These are phyloP conservation scores for Leccinum uliginosum DNA, from an alignment of 768 basidiomycete species.

Conservation along the genomic window DNA sequence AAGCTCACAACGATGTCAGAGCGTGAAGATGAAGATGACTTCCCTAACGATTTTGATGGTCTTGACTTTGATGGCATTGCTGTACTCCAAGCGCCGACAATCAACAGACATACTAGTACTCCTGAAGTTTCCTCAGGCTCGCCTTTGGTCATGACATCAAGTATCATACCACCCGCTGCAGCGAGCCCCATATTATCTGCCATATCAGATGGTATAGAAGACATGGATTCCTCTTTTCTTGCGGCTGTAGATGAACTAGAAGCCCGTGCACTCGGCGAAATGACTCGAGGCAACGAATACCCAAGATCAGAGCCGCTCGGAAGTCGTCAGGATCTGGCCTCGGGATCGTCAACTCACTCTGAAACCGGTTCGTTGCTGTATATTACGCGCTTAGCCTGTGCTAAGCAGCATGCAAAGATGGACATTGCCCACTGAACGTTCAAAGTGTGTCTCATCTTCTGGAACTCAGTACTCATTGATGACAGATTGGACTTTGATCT, in stretches of 20 bases:
- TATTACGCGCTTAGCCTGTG: neutral
- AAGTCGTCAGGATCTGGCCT: neutral
- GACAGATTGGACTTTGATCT: neutral
- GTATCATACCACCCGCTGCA: neutral
- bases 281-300: slow-evolving; percentile 8
- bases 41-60: slow-evolving; percentile 51
- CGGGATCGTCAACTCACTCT: neutral
- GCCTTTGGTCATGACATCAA: neutral
- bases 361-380: slow-evolving; percentile 6
- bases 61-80: slow-evolving; percentile 42
- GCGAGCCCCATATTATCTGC: slow-evolving; percentile 13
- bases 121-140: neutral
- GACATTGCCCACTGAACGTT: neutral
- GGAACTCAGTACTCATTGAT: neutral
- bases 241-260: slow-evolving; percentile 47
- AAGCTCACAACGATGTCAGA: slow-evolving; percentile 21
- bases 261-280: slow-evolving; percentile 22
- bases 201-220: slow-evolving; percentile 8
- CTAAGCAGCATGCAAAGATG: slow-evolving; percentile 9
- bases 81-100: slow-evolving; percentile 22
- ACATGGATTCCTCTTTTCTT: slow-evolving; percentile 26
- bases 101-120: neutral
- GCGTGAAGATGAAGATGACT: slow-evolving; percentile 42
- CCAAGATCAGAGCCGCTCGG: neutral
- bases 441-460: slow-evolving; percentile 9